Conservation (phyloP, 2,329 filamentous ascomycete species). For the Chaetothyriales sp. region DNA sequence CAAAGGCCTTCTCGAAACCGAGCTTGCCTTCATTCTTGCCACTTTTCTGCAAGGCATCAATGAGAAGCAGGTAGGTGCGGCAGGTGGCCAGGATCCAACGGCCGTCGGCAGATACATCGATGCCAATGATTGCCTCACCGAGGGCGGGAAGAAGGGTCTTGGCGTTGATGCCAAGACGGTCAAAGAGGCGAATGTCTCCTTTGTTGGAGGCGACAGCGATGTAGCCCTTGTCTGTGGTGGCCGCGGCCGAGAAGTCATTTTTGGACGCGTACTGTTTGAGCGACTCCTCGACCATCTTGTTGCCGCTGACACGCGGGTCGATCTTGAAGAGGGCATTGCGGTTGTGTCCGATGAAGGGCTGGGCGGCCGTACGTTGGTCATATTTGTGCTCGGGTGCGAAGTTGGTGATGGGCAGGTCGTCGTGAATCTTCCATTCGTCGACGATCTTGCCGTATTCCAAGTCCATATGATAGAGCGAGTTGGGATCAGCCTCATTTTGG, state of each 20-base stretch:
- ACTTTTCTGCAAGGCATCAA: conserved; percentile 77
- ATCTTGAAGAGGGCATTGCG: conserved; percentile 86
- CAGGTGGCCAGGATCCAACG: conserved; percentile 93
- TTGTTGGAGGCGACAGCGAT: conserved; percentile 96
- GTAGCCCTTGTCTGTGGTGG: conserved; percentile 92
- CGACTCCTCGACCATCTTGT: conserved; percentile 84
- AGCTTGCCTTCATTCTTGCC: conserved; percentile 97
- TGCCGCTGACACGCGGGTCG: conserved; percentile 76
- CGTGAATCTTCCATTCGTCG: conserved; percentile 96
- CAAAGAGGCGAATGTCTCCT: conserved; percentile 92
- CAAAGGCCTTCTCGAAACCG: conserved; percentile 89
- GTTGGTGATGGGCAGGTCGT: conserved; percentile 81
- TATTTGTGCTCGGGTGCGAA: conserved; percentile 97
- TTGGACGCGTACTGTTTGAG: conserved; percentile 94
- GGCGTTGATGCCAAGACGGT: conserved; percentile 88
- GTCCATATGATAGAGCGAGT: conserved; percentile 93
- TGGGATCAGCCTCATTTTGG: conserved; percentile 68
- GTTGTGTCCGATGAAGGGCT: conserved; percentile 88
- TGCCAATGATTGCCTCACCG: conserved; percentile 83
- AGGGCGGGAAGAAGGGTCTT: conserved; percentile 95
- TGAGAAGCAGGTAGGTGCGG: conserved; percentile 82
- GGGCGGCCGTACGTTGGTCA: conserved; percentile 87
- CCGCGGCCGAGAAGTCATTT: conserved; percentile 90
- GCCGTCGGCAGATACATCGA: conserved; percentile 90
- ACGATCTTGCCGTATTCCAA: conserved; percentile 95